Percentiles rank a stretch among this genome's conserved stretches.
These are phyloP conservation scores for Alternaria brassicicola DNA, from an alignment of 2,329 filamentous ascomycete species.

Conservation along the genomic window DNA sequence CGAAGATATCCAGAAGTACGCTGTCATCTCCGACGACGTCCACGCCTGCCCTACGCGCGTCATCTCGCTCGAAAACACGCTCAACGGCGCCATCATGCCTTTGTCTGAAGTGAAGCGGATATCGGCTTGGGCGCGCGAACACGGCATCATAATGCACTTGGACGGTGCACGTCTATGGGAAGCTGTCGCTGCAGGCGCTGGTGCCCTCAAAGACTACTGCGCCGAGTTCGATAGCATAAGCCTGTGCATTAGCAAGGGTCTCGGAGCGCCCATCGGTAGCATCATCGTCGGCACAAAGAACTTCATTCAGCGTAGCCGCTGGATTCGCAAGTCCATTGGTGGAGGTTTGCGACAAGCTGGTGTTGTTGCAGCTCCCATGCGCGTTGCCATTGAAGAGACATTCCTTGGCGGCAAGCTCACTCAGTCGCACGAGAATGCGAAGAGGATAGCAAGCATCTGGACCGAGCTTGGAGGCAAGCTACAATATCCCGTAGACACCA, in stretches of 20 bases:
- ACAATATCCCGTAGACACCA: constrained; percentile 77
- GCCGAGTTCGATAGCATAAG: constrained; percentile 74
- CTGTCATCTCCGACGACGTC: constrained; percentile 70
- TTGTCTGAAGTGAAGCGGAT: constrained; percentile 73
- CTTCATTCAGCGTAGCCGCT: constrained; percentile 71
- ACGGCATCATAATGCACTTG: constrained; percentile 73
- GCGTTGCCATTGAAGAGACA: constrained; percentile 79
- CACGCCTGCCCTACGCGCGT: constrained; percentile 81
- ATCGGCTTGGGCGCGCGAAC: constrained; percentile 66
- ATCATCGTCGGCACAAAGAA: constrained; percentile 67
- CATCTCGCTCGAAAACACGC: constrained; percentile 85
- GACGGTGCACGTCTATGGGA: constrained; percentile 86
- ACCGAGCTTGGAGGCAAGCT: constrained; percentile 70
- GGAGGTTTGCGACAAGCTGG: constrained; percentile 79
- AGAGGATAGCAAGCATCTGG: constrained; percentile 70
- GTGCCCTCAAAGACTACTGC: constrained; percentile 69
- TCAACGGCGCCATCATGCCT: constrained; percentile 79
- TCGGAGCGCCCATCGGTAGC: constrained; percentile 80
- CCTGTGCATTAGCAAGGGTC: constrained; percentile 81
- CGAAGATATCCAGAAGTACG: constrained; percentile 73
- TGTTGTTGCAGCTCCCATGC: constrained; percentile 74
- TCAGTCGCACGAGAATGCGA: constrained; percentile 67
- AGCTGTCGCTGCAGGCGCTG: constrained; percentile 73
- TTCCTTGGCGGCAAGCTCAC: constrained; percentile 71
- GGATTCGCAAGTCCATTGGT: constrained; percentile 80